Base-by-base conservation (phyloP, 768 basidiomycete species). In the Sutorius australiensis region DNA sequence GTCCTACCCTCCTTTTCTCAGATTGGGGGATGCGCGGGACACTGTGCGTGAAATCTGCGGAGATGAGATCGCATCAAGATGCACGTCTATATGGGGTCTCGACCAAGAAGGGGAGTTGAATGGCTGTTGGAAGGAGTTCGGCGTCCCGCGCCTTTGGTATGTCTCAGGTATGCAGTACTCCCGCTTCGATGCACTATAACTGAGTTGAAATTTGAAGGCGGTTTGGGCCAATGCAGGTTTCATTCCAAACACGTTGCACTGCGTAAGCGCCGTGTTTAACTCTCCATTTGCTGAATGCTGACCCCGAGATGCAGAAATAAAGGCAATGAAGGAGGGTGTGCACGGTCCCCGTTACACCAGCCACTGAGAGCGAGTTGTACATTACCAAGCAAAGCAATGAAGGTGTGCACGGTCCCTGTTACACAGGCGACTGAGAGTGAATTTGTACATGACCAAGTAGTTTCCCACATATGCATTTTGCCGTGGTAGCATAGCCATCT, bases 71-170 rank as follows among this genome's bases (percentile, higher is more conserved):
- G 72, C 70, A 0, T 61, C 72, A 41, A 67, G 73, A 60, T 67
- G 82, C 54, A 72, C 75, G 43, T 69, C 74, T 27, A 66, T 86
- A 28, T 81, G 86, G 86, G 80, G 84, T 33, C 56, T 86, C 39
- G 75, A 84, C 61, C 67, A 73, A 36, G 82, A 89, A 67, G 82
- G 84, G 1, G 83, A 87, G 61, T 60, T 82, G 27, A 66, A 73
- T 6, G 78, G 77, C 0, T 67, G 50, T 32, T 67, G 60, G 59
- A 59, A 59, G 32, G 55, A 65, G 27, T 62, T 56, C 28, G 59
- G 59, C 46, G 52, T 39, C 31, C 32, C 49, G 12, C 31, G 17
- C n/a, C 38, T 50, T n/a, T 60, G 40, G 46, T 40, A 38, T 19
- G 28, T 53, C 31, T 43, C 21, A n/a, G 46, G 52, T 48, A 19